Percentiles rank a stretch among this genome's conserved stretches.
phyloP scores from a whole-genome alignment of 495 filamentous ascomycete species.

The Aspergillus ellipticus region DNA sequence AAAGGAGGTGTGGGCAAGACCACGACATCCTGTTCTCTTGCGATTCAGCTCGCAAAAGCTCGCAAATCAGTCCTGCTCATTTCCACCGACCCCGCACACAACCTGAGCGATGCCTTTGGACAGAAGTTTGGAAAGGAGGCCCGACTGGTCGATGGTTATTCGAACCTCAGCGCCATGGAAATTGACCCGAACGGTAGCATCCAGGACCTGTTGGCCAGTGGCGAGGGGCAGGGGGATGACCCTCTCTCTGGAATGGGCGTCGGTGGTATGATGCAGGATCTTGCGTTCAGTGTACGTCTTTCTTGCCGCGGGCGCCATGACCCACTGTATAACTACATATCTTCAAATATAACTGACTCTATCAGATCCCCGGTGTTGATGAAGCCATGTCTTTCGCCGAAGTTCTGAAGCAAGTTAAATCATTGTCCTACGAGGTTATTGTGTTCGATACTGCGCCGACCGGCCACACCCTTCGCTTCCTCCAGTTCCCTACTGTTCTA shows the following conservation, averaged over 20 bases:
- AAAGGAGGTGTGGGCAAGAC: conserved; percentile 99
- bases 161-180: conserved; percentile 97
- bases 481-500: conserved; percentile 96
- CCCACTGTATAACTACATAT: background rate
- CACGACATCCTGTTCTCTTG: conserved; percentile 94
- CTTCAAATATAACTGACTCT: conserved; percentile 18
- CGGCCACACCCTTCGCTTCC: conserved; percentile 97
- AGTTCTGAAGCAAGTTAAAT: conserved; percentile 98
- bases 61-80: conserved; percentile 95
- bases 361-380: conserved; percentile 93
- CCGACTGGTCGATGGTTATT: conserved; percentile 83
- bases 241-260: conserved; percentile 62
- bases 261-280: conserved; percentile 72
- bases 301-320: background rate
- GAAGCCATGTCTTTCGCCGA: conserved; percentile 99
- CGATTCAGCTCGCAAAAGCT: conserved; percentile 95
- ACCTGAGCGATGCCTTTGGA: conserved; percentile 94
- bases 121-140: conserved; percentile 99
- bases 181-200: conserved; percentile 99
- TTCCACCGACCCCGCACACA: conserved; percentile 97
- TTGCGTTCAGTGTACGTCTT: conserved; percentile 61
- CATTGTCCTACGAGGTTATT: conserved; percentile 96
- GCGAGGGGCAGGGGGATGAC: conserved; percentile 69
- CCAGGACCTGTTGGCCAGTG: conserved; percentile 83
- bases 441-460: conserved; percentile 99